A percentile compares a stretch with the other conserved stretches of the same genome.
Evolutionary conservation across 495 filamentous ascomycete species (phyloP).

Genomic region (Xylaria longipes): DNA sequence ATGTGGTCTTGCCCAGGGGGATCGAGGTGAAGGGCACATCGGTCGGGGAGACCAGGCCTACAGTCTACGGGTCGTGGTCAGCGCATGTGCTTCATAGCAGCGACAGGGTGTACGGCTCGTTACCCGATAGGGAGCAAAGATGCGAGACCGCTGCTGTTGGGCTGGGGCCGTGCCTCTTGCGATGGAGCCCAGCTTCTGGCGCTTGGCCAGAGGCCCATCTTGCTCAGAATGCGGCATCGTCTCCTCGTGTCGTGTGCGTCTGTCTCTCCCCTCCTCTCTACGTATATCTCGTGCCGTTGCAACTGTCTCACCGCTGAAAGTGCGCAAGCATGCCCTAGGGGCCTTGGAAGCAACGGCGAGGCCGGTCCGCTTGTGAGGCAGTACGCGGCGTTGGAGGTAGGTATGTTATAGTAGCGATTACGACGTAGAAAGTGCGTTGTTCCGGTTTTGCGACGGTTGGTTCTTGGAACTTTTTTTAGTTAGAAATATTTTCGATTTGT

Average conservation of each 20-base stretch:
- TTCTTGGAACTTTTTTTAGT: conserved; percentile 19
- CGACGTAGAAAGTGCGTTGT: background rate
- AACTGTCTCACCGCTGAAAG: background rate
- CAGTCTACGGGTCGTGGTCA: conserved; percentile 62
- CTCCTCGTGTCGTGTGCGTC: background rate
- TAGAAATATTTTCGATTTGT: conserved; percentile 13
- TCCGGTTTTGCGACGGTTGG: background rate
- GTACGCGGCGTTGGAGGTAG: background rate
- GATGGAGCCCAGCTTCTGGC: conserved; percentile 63
- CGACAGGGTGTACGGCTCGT: conserved; percentile 48
- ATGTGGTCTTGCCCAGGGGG: conserved; percentile 89
- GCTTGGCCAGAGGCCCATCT: conserved; percentile 66
- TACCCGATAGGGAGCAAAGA: conserved; percentile 93
- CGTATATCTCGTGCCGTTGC: background rate
- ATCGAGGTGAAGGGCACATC: conserved; percentile 85
- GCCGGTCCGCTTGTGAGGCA: background rate
- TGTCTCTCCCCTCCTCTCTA: too few relatives aligned
- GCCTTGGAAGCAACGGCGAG: background rate
- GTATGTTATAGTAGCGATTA: background rate
- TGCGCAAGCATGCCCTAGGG: conserved; percentile 2
- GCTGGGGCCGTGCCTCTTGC: conserved; percentile 42
- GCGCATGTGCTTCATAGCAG: background rate
- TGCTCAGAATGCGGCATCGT: conserved; percentile 56
- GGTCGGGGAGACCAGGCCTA: conserved; percentile 92
- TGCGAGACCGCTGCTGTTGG: conserved; percentile 65